Percentiles rank a stretch among this genome's conserved stretches.
Evolutionary conservation across 1,284 basidiomycete species (phyloP).

Genomic region (Cutaneotrichosporon cutaneum): DNA sequence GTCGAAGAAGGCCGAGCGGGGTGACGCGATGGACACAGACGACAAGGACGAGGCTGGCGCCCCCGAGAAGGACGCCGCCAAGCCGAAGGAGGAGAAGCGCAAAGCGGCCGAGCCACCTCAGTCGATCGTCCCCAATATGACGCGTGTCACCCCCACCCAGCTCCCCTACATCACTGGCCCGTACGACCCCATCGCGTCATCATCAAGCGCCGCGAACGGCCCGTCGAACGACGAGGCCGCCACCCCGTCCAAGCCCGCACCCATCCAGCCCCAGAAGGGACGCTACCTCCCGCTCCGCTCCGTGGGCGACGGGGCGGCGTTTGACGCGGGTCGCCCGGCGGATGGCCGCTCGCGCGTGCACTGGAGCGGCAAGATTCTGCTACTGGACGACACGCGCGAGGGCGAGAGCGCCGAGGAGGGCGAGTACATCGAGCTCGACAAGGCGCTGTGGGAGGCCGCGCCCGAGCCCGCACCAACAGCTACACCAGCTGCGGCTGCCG

Average conservation of each 20-base stretch:
- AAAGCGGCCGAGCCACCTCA: conserved; percentile 64
- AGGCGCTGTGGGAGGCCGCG: conserved; percentile 54
- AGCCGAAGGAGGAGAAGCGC: conserved; percentile 29
- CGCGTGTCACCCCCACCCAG: conserved; percentile 89
- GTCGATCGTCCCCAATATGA: conserved; percentile 81
- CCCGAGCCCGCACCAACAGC: conserved; percentile 37
- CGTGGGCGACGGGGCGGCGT: conserved; percentile 24
- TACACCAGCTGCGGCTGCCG: conserved; percentile 28
- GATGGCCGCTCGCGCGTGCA: conserved; percentile 23
- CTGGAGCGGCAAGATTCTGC: conserved; percentile 68
- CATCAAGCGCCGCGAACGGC: conserved; percentile 1
- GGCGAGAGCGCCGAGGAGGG: conserved; percentile 39
- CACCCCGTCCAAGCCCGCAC: neutral
- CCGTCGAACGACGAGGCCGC: conserved; percentile 5
- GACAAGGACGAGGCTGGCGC: conserved; percentile 54
- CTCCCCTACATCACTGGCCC: conserved; percentile 66
- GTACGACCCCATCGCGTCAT: conserved; percentile 18
- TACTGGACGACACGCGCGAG: conserved; percentile 63
- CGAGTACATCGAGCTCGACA: conserved; percentile 65
- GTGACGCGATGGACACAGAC: conserved; percentile 71
- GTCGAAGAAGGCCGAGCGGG: conserved; percentile 65
- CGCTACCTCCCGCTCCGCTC: conserved; percentile 23
- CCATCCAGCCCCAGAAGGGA: conserved; percentile 21
- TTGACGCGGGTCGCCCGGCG: conserved; percentile 19
- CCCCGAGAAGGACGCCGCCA: conserved; percentile 55